These are phyloP conservation scores for Hypoxylon fragiforme DNA, from an alignment of 495 filamentous ascomycete genomes.

Conservation along the genomic window DNA sequence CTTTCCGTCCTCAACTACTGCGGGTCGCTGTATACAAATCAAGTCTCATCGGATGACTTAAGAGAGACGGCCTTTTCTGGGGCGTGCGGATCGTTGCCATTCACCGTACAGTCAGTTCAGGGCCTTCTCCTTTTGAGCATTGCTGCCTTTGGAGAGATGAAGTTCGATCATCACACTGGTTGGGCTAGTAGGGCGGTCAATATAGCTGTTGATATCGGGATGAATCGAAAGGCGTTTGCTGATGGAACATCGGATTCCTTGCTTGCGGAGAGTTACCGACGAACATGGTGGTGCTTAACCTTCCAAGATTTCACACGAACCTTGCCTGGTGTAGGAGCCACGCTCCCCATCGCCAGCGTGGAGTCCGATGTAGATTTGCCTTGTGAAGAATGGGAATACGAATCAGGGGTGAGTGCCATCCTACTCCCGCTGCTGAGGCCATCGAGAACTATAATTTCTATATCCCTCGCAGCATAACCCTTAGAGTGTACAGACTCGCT, in stretches of 20 bases:
- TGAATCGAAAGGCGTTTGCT: constrained; percentile 59
- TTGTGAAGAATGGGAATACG: constrained; percentile 65
- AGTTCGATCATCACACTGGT: constrained; percentile 56
- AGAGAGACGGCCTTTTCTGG: constrained; percentile 48
- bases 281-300: constrained; percentile 79
- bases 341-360: constrained; percentile 36
- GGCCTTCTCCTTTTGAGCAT: constrained; percentile 67
- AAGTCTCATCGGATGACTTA: constrained; percentile 44
- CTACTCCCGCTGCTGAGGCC: background rate
- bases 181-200: constrained; percentile 62
- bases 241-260: constrained; percentile 56
- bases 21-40: constrained; percentile 52
- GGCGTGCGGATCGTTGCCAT: constrained; percentile 45
- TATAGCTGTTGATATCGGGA: constrained; percentile 64
- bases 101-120: constrained; percentile 65
- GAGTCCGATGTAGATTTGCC: constrained; percentile 60
- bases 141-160: constrained; percentile 65
- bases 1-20: constrained; percentile 62
- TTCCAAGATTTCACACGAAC: constrained; percentile 60
- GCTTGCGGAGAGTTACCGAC: constrained; percentile 67
- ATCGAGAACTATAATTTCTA: background rate
- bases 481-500: too few relatives aligned
- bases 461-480: background rate
- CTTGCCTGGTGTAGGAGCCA: constrained; percentile 35
- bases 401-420: constrained; percentile 50